Evolutionary conservation across 371 early-diverging fungal genomes (phyloP), one percentile per base, ranked within the genome.

Genomic region (Hamiltosporidium tvaerminnensis): DNA sequence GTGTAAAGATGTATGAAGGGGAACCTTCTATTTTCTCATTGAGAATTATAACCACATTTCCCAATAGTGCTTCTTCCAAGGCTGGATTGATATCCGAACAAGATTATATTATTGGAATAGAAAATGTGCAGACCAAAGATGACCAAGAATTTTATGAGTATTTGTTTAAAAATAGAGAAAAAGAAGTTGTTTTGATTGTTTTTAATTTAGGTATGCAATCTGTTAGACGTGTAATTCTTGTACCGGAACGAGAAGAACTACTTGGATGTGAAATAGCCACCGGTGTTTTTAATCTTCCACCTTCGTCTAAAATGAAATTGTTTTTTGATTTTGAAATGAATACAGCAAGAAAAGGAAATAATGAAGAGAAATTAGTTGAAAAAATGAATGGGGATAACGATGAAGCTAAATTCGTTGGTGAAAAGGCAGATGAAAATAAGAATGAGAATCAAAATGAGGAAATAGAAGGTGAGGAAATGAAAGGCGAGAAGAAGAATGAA

Each of bases 31-130:
- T 64, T 23, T 64, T 73, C 48, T 47, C 68, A 47, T 38, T 67
- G 53, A 54, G 61, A 49, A 54, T 73, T 33, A 12, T 73, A 35
- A 52, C 66, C 36, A 53, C 67, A 2, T 60, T 57, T 52, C 63
- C 65, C 23, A 59, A 63, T 34, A 67, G 67, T 39, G 57, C 67
- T 14, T 67, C 67, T 9, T 33, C 64, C 34, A 59, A 69, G 32
- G 44, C 63, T n/a, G 54, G 69, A 14, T 56, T 73, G 38, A 30
- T 61, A 53, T 59, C 55, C n/a, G 58, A 64, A 37, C 32, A 57
- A 34, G 73, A 73, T 52, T 73, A 67, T 47, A 73, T 73, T 37
- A 63, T 73, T 31, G 73, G 69, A 39, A 57, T 64, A 32, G 73
- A 67, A 55, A 60, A 61, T 5, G 61, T 53, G 7, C 30, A 54